Base-by-base conservation (phyloP, 352 stramenopile genomes). In the Phytophthora palmivora region DNA sequence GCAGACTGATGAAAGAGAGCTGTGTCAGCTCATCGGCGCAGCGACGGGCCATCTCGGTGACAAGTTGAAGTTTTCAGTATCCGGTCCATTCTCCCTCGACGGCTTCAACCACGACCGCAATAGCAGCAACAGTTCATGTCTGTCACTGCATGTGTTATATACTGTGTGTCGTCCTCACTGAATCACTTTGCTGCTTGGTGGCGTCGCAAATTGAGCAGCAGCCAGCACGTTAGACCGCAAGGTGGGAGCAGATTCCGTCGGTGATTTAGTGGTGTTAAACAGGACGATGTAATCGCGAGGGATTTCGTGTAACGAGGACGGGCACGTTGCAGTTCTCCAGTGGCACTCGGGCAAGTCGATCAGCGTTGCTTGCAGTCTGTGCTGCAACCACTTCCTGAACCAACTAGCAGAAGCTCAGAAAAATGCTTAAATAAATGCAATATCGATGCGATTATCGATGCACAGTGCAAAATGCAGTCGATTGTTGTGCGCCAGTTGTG, bases 251-350 rank as follows among this genome's bases (percentile, higher is more conserved):
- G 41, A 26, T 65, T 65, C 47, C 38, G 57, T 46, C 32, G 57
- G 44, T 58, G 46, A 45, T 56, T 63, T 54, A 24, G 18, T n/a
- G 36, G 26, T 28, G 56, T 51, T 65, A 65, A 65, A 65, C 49
- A 26, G 22, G 28, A 12, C 22, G 6, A 48, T 39, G 57, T 65
- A 65, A 65, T 52, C 57, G 21, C 8, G 15, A 18, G 9, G 37
- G 46, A 37, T 65, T 65, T 46, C 47, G 34, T 65, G 28, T n/a
- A 44, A 26, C 24, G 37, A 44, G 26, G 52, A 59, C 51, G 51
- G 51, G 41, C 30, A 12, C 4, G n/a, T 47, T 24, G 33, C 51
- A 58, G 50, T 48, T 59, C n/a, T 34, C n/a, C 22, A 22, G 45
- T 45, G 32, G n/a, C 10, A 30, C 12, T 39, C 26, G 14, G 37